These are phyloP conservation scores for Lathyrus aphaca DNA, from an alignment of 306 rosid genomes.

Conservation along the genomic window DNA sequence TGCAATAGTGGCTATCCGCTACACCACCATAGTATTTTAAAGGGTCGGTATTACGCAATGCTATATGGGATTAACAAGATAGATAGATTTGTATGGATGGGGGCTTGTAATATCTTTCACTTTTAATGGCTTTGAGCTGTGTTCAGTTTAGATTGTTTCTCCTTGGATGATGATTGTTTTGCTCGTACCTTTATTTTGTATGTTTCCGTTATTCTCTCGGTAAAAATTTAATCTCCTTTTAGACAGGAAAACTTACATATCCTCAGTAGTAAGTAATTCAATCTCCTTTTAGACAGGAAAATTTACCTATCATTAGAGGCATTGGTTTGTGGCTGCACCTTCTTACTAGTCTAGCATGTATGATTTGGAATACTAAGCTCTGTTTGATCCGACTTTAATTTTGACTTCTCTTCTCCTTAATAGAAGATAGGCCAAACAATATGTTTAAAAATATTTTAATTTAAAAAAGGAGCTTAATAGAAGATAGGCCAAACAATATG, in stretches of 20 bases:
- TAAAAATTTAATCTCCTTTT: background rate
- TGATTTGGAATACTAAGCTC: slow-evolving; percentile 12
- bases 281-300: background rate
- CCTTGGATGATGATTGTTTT: background rate
- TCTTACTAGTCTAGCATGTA: background rate
- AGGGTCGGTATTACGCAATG: too few species aligned
- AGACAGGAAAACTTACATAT: background rate
- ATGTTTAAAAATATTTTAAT: too few species aligned
- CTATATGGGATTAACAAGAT: too few species aligned
- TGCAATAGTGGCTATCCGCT: too few species aligned
- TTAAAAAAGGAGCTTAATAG: too few species aligned
- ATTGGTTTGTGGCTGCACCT: background rate
- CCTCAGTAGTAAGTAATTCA: background rate
- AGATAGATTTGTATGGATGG: background rate
- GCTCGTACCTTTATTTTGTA: background rate
- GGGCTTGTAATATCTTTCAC: background rate
- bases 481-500: too few species aligned
- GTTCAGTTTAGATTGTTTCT: background rate
- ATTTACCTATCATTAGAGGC: background rate
- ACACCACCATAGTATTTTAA: too few species aligned
- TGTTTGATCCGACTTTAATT: too few species aligned
- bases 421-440: too few species aligned
- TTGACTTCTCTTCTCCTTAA: too few species aligned
- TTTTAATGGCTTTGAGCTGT: background rate
- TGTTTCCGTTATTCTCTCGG: background rate